Conservation (phyloP, 768 basidiomycete species). For the Lactarius vividus region DNA sequence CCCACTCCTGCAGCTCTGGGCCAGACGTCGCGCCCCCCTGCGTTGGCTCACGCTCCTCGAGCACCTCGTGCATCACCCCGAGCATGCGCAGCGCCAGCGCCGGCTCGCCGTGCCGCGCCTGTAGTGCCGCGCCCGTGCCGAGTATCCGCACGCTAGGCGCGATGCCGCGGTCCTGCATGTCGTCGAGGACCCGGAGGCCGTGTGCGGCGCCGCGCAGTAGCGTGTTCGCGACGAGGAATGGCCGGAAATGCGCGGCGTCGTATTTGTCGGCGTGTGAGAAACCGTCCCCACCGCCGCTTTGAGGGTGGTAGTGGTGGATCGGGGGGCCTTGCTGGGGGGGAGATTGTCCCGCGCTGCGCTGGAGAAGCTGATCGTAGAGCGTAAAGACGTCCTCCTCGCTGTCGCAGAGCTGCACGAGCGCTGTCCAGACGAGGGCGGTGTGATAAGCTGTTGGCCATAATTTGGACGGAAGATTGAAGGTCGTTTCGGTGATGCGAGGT, state of each 20-base stretch:
- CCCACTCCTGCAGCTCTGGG: not conserved
- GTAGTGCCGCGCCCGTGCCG: conserved; percentile 48
- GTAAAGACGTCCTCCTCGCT: conserved; percentile 31
- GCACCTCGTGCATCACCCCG: not conserved
- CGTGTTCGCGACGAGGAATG: conserved; percentile 49
- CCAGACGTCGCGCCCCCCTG: no score
- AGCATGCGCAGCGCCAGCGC: conserved; percentile 42
- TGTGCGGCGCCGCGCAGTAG: conserved; percentile 32
- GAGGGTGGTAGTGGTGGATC: not conserved
- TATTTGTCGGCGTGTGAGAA: conserved; percentile 16
- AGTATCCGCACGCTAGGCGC: conserved; percentile 47
- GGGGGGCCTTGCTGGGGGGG: not conserved
- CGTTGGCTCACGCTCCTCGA: not conserved
- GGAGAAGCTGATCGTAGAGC: conserved; percentile 47
- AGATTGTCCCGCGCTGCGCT: not conserved
- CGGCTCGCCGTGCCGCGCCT: conserved; percentile 41
- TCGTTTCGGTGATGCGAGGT: conserved; percentile 31
- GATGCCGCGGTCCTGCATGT: conserved; percentile 51
- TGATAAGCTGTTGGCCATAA: conserved; percentile 38
- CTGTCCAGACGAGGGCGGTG: conserved; percentile 38
- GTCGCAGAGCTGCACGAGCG: conserved; percentile 31
- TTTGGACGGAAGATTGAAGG: conserved; percentile 25
- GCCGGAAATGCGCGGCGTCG: conserved; percentile 47
- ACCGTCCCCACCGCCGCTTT: not conserved
- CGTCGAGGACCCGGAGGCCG: conserved; percentile 44